Percentiles rank a stretch among this genome's conserved stretches.
Evolutionary conservation across 2,329 filamentous ascomycete genomes (phyloP).

Genomic region (Zarea fungicola): DNA sequence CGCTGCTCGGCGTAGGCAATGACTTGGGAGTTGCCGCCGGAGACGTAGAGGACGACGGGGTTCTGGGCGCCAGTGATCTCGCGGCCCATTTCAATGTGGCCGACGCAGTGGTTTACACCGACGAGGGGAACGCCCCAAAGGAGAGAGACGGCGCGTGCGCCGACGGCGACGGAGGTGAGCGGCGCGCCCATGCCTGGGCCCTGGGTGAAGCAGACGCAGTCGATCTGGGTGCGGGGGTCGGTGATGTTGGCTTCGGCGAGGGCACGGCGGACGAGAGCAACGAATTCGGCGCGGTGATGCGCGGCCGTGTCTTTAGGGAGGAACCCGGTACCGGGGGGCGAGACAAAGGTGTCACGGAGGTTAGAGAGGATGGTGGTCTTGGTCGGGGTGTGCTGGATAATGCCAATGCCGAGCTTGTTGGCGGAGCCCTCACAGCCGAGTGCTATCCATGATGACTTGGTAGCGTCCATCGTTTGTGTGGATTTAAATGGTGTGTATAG

Average conservation of each 20-base stretch:
- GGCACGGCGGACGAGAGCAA: constrained; percentile 72
- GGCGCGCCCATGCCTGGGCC: constrained; percentile 97
- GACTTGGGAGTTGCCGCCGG: constrained; percentile 93
- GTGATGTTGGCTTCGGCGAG: constrained; percentile 62
- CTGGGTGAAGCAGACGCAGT: constrained; percentile 93
- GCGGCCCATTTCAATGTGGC: constrained; percentile 97
- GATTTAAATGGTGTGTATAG: background rate
- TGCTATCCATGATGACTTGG: constrained; percentile 43
- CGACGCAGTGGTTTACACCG: constrained; percentile 96
- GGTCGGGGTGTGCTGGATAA: constrained; percentile 70
- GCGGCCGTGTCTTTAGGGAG: constrained; percentile 92
- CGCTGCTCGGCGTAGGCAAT: constrained; percentile 93
- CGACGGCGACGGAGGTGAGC: constrained; percentile 78
- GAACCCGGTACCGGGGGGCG: constrained; percentile 90
- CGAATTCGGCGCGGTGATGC: constrained; percentile 85
- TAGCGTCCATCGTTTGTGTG: constrained; percentile 20
- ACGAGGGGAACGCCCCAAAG: constrained; percentile 88
- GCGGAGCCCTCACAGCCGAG: constrained; percentile 80
- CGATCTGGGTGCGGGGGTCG: constrained; percentile 55
- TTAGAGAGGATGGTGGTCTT: constrained; percentile 74
- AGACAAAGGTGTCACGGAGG: constrained; percentile 86
- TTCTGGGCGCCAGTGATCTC: constrained; percentile 85
- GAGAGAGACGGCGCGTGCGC: constrained; percentile 72
- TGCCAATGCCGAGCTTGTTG: constrained; percentile 93
- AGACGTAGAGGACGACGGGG: constrained; percentile 93